Conservation (phyloP, 2,329 filamentous ascomycete genomes). For the Ceratocystis diversiconidia region DNA sequence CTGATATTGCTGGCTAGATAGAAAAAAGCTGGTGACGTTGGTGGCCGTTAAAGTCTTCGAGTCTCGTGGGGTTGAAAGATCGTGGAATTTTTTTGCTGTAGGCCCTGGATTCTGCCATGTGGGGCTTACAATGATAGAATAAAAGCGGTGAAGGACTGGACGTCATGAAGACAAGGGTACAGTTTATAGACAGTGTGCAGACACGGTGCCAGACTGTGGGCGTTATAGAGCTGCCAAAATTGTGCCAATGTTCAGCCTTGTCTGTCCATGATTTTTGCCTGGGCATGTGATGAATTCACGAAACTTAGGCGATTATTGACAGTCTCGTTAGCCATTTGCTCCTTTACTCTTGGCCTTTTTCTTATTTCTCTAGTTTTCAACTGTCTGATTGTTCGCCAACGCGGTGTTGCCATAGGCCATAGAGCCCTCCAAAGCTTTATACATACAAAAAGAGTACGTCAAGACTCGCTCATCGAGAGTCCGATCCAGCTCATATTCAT, state of each 20-base stretch:
- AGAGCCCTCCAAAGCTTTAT: neutral
- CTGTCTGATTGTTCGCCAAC: neutral
- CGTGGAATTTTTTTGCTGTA: constrained; percentile 17
- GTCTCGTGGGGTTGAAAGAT: constrained; percentile 14
- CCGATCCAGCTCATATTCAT: constrained; percentile 17
- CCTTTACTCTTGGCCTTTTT: neutral
- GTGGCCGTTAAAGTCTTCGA: neutral
- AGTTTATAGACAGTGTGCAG: neutral
- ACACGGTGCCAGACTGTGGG: neutral
- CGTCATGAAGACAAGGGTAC: neutral
- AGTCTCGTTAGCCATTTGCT: neutral
- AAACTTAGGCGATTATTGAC: neutral
- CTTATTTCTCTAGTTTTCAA: neutral
- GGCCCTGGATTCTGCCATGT: constrained; percentile 16
- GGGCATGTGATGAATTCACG: neutral
- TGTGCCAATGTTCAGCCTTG: neutral
- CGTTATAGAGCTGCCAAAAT: neutral
- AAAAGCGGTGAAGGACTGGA: constrained; percentile 14
- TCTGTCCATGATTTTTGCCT: neutral
- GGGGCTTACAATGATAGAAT: constrained; percentile 15
- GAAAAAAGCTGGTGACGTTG: neutral
- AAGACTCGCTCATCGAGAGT: constrained; percentile 8
- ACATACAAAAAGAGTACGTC: constrained; percentile 16
- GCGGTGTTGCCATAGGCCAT: neutral
- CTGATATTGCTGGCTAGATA: neutral